Base-by-base conservation (phyloP, 2,329 filamentous ascomycete species). In the Colletotrichum euphorbiae region DNA sequence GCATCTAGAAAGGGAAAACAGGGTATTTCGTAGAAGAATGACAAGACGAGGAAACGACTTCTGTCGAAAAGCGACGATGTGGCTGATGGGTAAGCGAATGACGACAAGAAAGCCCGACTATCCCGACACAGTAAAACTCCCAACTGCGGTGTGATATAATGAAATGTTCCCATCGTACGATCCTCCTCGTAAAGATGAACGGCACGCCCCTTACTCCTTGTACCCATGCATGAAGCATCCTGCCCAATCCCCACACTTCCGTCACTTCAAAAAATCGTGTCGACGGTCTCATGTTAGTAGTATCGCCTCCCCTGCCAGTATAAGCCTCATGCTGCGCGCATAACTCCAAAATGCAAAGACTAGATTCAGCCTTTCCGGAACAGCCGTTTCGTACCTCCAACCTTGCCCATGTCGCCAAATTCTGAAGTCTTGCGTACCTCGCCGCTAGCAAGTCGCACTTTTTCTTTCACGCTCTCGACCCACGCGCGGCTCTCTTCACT, bases 391-490 rank as follows among this genome's bases (percentile, higher is more conserved):
- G 92, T 94, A 7, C 86, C 87, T 2, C 92, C 91, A 5, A 90
- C 89, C 76, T 87, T 92, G 50, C 91, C 90, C 72, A 94, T 79
- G 71, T 93, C 90, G 19, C 89, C 90, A 77, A 93, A 92, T 69
- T 76, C 75, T 17, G 79, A 74, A 19, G 77, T 70, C 57, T 78
- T 79, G 54, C 79, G 80, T 46, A 43, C 24, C 76, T 89, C 89
- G 63, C 87, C 87, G 74, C 90, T 92, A 69, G 89, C 91, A 52
- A 89, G 85, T 67, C 91, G 87, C 45, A 94, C 93, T 75, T 93
- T 91, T 74, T 93, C 91, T 80, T 93, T 91, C 81, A 96, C 91
- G 70, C 89, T 92, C 77, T 94, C 91, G 9, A 96, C 91, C 93
- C 93, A 96, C 43, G 90, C 89, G 66, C 89, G 84, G 75, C 91